phyloP scores from a whole-genome alignment of 1,139 yeast genomes.

The Wickerhamomyces sp. region DNA sequence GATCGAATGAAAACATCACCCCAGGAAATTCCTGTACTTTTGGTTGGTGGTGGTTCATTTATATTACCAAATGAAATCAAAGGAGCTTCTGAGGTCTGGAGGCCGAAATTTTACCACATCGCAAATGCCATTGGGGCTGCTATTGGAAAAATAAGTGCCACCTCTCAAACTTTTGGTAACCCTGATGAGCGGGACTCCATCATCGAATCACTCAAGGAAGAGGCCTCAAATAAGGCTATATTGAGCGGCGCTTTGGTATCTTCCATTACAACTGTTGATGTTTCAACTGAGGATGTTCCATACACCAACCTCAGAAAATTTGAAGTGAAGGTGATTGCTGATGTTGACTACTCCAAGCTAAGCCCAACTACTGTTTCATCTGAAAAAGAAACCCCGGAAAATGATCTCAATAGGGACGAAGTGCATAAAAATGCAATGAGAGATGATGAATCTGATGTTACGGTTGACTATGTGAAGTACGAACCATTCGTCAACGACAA shows the following conservation, averaged over 20 bases:
- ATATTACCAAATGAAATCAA: constrained; percentile 31
- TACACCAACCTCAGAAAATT: constrained; percentile 34
- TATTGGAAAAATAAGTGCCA: constrained; percentile 34
- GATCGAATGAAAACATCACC: constrained; percentile 40
- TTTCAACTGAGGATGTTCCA: constrained; percentile 35
- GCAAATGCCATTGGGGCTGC: constrained; percentile 48
- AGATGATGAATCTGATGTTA: constrained; percentile 10
- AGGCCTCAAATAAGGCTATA: constrained; percentile 23
- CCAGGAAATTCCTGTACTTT: constrained; percentile 35
- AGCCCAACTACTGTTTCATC: neutral
- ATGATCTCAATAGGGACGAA: constrained; percentile 4
- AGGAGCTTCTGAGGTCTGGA: constrained; percentile 36
- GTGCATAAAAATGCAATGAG: constrained; percentile 12
- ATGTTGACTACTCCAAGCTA: constrained; percentile 32
- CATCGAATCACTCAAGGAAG: constrained; percentile 24
- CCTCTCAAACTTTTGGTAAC: constrained; percentile 23
- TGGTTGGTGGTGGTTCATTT: constrained; percentile 43
- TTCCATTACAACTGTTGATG: constrained; percentile 29
- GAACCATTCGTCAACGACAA: constrained; percentile 30
- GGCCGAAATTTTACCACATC: constrained; percentile 36
- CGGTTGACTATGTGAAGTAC: constrained; percentile 27
- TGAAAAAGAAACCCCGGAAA: neutral
- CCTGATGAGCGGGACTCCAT: constrained; percentile 24
- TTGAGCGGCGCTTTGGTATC: constrained; percentile 29
- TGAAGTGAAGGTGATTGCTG: constrained; percentile 36